Evolutionary conservation across 225 moss, liverwort and hornwort species (phyloP).

Genomic region (Bryum argenteum): DNA sequence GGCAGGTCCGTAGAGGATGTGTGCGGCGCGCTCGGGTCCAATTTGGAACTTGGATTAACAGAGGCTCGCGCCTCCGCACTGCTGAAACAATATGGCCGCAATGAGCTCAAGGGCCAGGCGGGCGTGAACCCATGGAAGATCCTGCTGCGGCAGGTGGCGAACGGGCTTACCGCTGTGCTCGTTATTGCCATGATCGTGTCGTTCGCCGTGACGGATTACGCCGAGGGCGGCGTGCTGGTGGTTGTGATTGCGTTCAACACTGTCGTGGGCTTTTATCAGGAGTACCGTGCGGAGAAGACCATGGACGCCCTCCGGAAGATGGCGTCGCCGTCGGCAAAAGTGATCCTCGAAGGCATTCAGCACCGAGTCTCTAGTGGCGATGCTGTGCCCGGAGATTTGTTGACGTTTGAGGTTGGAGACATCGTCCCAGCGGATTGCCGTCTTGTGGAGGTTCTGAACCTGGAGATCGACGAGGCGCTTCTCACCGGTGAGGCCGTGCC

Average conservation of each 20-base stretch:
- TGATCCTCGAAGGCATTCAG: constrained; percentile 42
- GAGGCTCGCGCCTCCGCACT: constrained; percentile 23
- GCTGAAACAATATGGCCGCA: constrained; percentile 35
- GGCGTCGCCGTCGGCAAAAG: constrained; percentile 61
- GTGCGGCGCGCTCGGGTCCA: constrained; percentile 26
- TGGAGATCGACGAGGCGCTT: constrained; percentile 62
- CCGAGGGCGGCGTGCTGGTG: constrained; percentile 45
- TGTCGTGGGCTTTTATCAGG: constrained; percentile 48
- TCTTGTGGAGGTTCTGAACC: constrained; percentile 50
- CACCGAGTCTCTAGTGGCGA: constrained; percentile 45
- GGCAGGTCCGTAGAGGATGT: constrained; percentile 32
- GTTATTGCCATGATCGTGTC: constrained; percentile 45
- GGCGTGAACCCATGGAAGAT: constrained; percentile 49
- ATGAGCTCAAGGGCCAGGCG: constrained; percentile 40
- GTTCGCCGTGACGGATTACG: constrained; percentile 43
- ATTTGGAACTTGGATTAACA: constrained; percentile 29
- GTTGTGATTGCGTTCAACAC: constrained; percentile 57
- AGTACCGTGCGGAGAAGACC: constrained; percentile 58
- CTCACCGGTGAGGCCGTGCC: constrained; percentile 51
- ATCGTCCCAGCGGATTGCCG: constrained; percentile 61
- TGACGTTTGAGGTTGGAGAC: constrained; percentile 57
- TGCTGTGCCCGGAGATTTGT: constrained; percentile 47
- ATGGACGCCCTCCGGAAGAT: constrained; percentile 63
- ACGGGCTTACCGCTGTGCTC: constrained; percentile 48
- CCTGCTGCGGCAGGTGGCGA: constrained; percentile 39